Evolutionary conservation across 2,329 filamentous ascomycete genomes (phyloP), one percentile per base, ranked within the genome.

Genomic region (Cordyceps farinosa): DNA sequence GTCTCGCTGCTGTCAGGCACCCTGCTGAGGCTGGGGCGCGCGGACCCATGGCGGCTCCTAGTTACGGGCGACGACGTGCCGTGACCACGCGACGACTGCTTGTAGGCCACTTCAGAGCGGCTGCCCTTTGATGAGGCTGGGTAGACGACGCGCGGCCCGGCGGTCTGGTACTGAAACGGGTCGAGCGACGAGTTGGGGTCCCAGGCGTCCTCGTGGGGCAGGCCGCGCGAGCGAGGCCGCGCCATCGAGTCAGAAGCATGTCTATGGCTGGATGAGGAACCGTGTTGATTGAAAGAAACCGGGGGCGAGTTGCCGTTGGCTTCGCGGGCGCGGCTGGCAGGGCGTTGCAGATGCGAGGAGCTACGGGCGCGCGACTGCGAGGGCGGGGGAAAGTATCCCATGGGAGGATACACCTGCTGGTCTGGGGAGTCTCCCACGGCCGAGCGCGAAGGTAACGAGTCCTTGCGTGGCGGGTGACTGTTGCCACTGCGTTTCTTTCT

Each of bases 81-180:
- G 44, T 67, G 65, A 32, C 67, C 65, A 47, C 71, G 69, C 7
- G 55, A 48, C 30, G 55, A 48, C 63, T 70, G 63, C 44, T 66
- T 64, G 62, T 73, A 70, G 36, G 60, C 63, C 38, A 65, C 51
- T 6, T 76, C 75, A 1, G 70, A 65, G 40, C 74, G 69, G n/a
- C 76, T 76, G 17, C 77, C 75, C 67, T 76, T 75, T 52, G 75
- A 71, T 15, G 72, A 66, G 54, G 70, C 71, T 36, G 73, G 69
- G 59, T 75, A 72, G 15, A 77, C 68, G 60, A 71, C 72, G 38
- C 76, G 78, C 42, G 80, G 70, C 13, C 78, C 80, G 29, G 73
- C 75, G 4, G 79, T 81, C 72, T 84, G 82, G 69, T 80, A 86
- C 65, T 79, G 77, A 64, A 86, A 85, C 5, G 83, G 82, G 64